Evolutionary conservation across 768 basidiomycete genomes (phyloP), one percentile per base, ranked within the genome.

Genomic region (Boletus rufocinnamomeus): DNA sequence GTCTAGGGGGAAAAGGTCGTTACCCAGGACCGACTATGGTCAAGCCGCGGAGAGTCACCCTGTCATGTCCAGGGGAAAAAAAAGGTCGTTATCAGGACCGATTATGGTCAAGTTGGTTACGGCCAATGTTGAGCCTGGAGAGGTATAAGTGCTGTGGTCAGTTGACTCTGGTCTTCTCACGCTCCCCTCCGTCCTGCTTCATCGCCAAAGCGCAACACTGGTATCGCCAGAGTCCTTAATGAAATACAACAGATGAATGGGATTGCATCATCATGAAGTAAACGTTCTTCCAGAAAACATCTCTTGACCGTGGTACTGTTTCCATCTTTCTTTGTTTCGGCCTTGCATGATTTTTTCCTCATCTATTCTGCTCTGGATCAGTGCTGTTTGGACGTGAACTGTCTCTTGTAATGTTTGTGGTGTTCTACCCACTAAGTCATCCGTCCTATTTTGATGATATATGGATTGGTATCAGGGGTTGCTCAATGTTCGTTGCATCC

Each of bases 101-200:
- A 30, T 55, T 62, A 57, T 48, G 50, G 53, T 25, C 52, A 56
- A 34, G 49, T 48, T 54, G 19, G 51, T 66, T 68, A 66, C 53
- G 57, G 50, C 44, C 19, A 54, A n/a, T 21, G 13, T 28, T 47
- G 28, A 27, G 40, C 27, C 11, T 51, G 23, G 32, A 35, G 44
- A n/a, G 32, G 23, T 66, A 66, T 66, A 60, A 63, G 52, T 59
- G 64, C 50, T 50, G 50, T 53, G 34, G 32, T 27, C 37, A 25
- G 23, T 57, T 14, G 13, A 34, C 41, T 21, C 4, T 7, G 6
- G 54, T 34, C 59, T 63, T 67, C 66, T 61, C 67, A 68, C 67
- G 62, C 58, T 55, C 21, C 57, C 44, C 30, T 56, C 35, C 41
- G 44, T 64, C 46, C 60, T 55, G 28, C 55, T 60, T 46, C 63